Evolutionary conservation across 441 rosid genomes (phyloP).

Genomic region (Gossypium davidsonii): DNA sequence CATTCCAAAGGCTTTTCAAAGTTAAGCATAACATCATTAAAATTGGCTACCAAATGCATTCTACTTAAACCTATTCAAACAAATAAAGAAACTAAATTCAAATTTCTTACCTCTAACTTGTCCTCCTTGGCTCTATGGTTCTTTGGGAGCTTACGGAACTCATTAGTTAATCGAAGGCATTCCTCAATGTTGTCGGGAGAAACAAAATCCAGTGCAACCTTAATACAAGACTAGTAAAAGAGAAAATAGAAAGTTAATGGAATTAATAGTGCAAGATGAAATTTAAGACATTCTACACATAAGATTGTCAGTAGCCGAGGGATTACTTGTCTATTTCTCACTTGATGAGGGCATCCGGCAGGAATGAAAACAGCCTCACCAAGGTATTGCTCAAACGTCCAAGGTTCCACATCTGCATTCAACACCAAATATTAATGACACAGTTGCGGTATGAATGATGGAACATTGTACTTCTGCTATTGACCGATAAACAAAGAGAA

Average conservation of each 20-base stretch:
- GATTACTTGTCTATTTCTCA: conserved; percentile 34
- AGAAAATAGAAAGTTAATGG: background rate
- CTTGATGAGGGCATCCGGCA: conserved; percentile 43
- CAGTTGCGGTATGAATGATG: background rate
- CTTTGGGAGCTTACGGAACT: conserved; percentile 65
- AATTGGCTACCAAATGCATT: background rate
- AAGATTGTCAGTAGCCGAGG: background rate
- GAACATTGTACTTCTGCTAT: background rate
- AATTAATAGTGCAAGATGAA: background rate
- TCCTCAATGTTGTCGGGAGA: conserved; percentile 71
- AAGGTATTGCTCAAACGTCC: conserved; percentile 38
- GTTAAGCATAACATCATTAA: conserved; percentile 1
- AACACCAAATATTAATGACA: background rate
- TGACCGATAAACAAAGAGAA: background rate
- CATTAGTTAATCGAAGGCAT: conserved; percentile 64
- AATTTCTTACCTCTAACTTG: conserved; percentile 54
- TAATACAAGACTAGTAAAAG: conserved; percentile 58
- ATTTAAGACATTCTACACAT: background rate
- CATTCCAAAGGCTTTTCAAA: background rate
- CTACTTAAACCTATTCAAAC: background rate
- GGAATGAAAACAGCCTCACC: conserved; percentile 42
- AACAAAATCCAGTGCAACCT: conserved; percentile 79
- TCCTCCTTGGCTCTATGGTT: conserved; percentile 68
- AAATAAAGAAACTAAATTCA: conserved; percentile 1
- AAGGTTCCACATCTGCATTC: conserved; percentile 32